phyloP scores from a whole-genome alignment of 1,284 basidiomycete genomes.

The Pseudozyma sp. region DNA sequence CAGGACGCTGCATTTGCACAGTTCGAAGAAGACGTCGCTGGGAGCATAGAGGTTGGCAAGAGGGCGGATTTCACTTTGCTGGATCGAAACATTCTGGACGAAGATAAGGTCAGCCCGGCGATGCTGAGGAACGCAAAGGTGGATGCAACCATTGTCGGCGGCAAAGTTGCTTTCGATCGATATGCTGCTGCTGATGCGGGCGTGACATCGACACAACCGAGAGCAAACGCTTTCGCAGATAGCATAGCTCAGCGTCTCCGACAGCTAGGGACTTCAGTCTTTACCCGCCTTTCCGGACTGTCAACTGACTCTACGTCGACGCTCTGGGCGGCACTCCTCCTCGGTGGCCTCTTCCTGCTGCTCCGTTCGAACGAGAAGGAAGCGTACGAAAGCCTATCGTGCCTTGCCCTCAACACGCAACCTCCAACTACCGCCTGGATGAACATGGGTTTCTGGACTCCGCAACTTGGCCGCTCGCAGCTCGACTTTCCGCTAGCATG shows the following conservation, averaged over 20 bases:
- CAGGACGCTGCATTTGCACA: conserved; percentile 86
- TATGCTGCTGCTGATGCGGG: conserved; percentile 8
- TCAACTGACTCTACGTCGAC: conserved; percentile 3
- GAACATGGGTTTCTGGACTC: conserved; percentile 61
- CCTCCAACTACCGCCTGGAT: conserved; percentile 56
- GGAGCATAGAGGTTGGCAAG: conserved; percentile 76
- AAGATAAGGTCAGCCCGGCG: conserved; percentile 70
- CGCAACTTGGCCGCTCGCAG: conserved; percentile 21
- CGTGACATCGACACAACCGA: conserved; percentile 1
- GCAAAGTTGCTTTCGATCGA: conserved; percentile 76
- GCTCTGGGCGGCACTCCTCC: conserved; percentile 12
- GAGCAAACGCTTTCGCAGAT: not conserved
- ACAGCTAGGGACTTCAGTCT: not conserved
- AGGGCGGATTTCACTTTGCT: conserved; percentile 87
- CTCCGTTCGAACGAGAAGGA: conserved; percentile 14
- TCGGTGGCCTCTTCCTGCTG: conserved; percentile 8
- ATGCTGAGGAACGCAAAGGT: conserved; percentile 81
- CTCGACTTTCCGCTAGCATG: conserved; percentile 46
- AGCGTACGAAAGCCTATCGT: conserved; percentile 31
- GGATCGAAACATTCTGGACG: conserved; percentile 80
- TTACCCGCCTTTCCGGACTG: not conserved
- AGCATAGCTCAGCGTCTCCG: not conserved
- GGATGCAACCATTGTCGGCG: conserved; percentile 82
- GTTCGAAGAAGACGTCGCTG: conserved; percentile 78
- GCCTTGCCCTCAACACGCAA: conserved; percentile 38